Evolutionary conservation across 306 rosid genomes (phyloP).

Genomic region (Canavalia gladiata): DNA sequence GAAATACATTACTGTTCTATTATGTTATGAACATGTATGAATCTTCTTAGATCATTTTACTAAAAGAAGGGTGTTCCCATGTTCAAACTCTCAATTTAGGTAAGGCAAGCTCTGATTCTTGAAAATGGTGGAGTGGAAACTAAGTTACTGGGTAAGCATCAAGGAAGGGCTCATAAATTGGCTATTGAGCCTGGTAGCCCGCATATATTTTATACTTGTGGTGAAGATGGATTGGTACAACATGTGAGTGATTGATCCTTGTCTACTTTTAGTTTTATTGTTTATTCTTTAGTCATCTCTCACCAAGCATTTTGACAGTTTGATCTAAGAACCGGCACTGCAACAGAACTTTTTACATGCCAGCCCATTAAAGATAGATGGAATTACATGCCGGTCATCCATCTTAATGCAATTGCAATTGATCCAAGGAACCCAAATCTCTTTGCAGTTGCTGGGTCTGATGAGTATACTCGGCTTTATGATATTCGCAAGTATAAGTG

Average conservation of each 20-base stretch:
- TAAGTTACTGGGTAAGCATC: constrained; percentile 68
- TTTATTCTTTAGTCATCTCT: constrained; percentile 18
- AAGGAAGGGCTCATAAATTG: constrained; percentile 88
- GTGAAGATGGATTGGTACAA: constrained; percentile 96
- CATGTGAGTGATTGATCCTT: constrained; percentile 74
- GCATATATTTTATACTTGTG: constrained; percentile 86
- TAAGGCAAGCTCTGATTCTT: constrained; percentile 77
- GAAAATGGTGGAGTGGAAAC: constrained; percentile 68
- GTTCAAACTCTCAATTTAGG: constrained; percentile 62
- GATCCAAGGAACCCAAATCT: constrained; percentile 97
- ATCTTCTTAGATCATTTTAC: constrained; percentile 19
- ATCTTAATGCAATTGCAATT: constrained; percentile 86
- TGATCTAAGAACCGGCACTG: constrained; percentile 83
- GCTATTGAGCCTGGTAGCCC: constrained; percentile 98
- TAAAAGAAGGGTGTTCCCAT: constrained; percentile 40
- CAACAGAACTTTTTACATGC: constrained; percentile 85
- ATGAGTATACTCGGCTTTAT: constrained; percentile 82
- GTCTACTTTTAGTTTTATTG: constrained; percentile 9
- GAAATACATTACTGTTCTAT: not conserved
- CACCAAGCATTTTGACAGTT: constrained; percentile 64
- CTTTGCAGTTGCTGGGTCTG: constrained; percentile 87
- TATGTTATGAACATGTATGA: not conserved
- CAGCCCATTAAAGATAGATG: constrained; percentile 61
- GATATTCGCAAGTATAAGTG: constrained; percentile 86
- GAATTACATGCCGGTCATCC: constrained; percentile 58